Evolutionary conservation across 495 filamentous ascomycete genomes (phyloP), one percentile per base, ranked within the genome.

Genomic region (Pyrenula massariospora): DNA sequence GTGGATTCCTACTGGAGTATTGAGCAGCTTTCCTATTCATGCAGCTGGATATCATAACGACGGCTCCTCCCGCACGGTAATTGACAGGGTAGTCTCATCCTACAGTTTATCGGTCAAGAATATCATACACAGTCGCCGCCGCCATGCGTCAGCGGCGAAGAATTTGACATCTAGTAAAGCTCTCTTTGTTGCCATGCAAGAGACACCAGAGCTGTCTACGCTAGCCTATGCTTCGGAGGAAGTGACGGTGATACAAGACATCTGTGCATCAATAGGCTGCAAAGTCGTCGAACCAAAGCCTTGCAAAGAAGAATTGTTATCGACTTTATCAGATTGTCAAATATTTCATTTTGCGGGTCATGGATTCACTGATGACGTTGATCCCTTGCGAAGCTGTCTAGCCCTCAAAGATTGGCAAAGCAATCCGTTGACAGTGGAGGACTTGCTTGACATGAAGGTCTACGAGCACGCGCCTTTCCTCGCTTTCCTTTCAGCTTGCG

Each of bases 391-490:
- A 31, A 67, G 67, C 59, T 56, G 2, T 48, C 47, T 71, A 47
- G 59, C 66, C 12, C 59, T 68, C 2, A 25, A 62, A n/a, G 63
- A 59, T 25, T 62, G 57, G 50, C n/a, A n/a, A n/a, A n/a, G n/a
- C n/a, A n/a, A n/a, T n/a, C 65, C 59, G 31, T 55, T 71, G 11
- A 70, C 67, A 1, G 64, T 70, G 0, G 60, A 42, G 22, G 61
- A 52, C 47, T 51, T 70, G 0, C 57, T 56, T 3, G 59, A 64
- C 23, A 36, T 57, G n/a, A 59, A 58, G 48, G 56, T 68, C 15
- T 59, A 60, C 2, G 51, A 66, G 19, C 22, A 57, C 22, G 22
- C 58, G 20, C 67, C 66, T 10, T 67, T 63, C 31, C 65, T 65
- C 53, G 61, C 57, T 5, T 67, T 65, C 48, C 59, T 67, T 5